phyloP scores from a whole-genome alignment of 371 early-diverging fungal genomes.

The Mucor plumbeus region DNA sequence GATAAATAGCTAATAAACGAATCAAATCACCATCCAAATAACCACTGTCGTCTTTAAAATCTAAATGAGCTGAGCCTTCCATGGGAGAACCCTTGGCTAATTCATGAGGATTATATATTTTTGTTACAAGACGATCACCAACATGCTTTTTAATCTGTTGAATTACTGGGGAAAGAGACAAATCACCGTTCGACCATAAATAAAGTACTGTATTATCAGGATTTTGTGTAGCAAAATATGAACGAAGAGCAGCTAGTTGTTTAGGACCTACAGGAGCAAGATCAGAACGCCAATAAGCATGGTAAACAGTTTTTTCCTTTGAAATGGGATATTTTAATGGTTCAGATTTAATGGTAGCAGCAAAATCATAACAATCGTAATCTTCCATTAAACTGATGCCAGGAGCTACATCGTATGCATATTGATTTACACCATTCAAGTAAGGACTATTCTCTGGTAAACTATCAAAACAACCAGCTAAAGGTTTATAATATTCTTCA shows the following conservation, averaged over 20 bases:
- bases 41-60: slow-evolving; percentile 50
- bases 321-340: slow-evolving; percentile 21
- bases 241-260: slow-evolving; percentile 52
- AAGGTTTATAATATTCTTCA: slow-evolving; percentile 43
- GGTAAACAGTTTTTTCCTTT: slow-evolving; percentile 40
- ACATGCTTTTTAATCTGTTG: slow-evolving; percentile 43
- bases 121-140: slow-evolving; percentile 42
- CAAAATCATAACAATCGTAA: slow-evolving; percentile 60
- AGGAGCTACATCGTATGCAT: slow-evolving; percentile 50
- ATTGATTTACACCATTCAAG: slow-evolving; percentile 32
- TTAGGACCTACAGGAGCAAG: slow-evolving; percentile 53
- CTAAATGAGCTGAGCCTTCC: slow-evolving; percentile 49
- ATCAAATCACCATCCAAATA: slow-evolving; percentile 61
- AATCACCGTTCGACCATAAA: slow-evolving; percentile 60
- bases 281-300: slow-evolving; percentile 62
- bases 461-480: slow-evolving; percentile 51
- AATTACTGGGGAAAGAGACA: slow-evolving; percentile 39
- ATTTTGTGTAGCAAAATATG: slow-evolving; percentile 57
- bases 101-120: slow-evolving; percentile 42
- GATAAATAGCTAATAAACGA: slow-evolving; percentile 53
- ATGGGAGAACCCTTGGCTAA: slow-evolving; percentile 52
- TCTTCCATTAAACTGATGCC: slow-evolving; percentile 51
- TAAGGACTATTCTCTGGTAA: slow-evolving; percentile 46
- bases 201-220: slow-evolving; percentile 41
- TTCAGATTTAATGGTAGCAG: slow-evolving; percentile 40